A percentile compares a stretch with the other conserved stretches of the same genome.
Conservation (phyloP, 768 basidiomycete species). For the Boletales sp. region DNA sequence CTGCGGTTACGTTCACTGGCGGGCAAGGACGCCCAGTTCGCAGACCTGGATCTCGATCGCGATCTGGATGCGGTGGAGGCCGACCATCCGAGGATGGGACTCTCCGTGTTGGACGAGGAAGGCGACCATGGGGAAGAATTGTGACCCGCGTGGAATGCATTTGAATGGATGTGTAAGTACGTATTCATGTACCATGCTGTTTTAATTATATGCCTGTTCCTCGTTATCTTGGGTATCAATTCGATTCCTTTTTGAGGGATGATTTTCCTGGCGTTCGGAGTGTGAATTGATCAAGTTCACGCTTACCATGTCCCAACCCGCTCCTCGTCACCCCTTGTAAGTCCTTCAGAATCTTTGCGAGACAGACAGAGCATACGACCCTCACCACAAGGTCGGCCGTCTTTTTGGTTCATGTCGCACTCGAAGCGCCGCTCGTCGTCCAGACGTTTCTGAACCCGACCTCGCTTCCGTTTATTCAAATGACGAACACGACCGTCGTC, state of each 20-base stretch:
- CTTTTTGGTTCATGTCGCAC: slow-evolving; percentile 75
- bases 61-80: slow-evolving; percentile 30
- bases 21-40: slow-evolving; percentile 20
- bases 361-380: neutral
- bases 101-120: slow-evolving; percentile 28
- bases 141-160: neutral
- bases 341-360: slow-evolving; percentile 12
- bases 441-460: slow-evolving; percentile 68
- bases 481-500: slow-evolving; percentile 79
- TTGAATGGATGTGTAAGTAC: too few relatives aligned
- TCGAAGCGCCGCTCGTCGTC: slow-evolving; percentile 74
- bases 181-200: slow-evolving; percentile 5
- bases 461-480: slow-evolving; percentile 68
- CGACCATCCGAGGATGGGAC: slow-evolving; percentile 16
- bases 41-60: slow-evolving; percentile 23
- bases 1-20: slow-evolving; percentile 45
- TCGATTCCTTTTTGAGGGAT: slow-evolving; percentile 11
- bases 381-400: slow-evolving; percentile 47
- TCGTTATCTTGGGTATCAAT: too few relatives aligned
- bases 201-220: slow-evolving; percentile 2
- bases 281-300: slow-evolving; percentile 5
- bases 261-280: slow-evolving; percentile 28
- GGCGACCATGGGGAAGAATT: slow-evolving; percentile 30
- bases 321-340: slow-evolving; percentile 40
- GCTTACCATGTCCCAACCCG: slow-evolving; percentile 15